Conservation (phyloP, 2,329 filamentous ascomycete species). For the Magnaporthales sp. region DNA sequence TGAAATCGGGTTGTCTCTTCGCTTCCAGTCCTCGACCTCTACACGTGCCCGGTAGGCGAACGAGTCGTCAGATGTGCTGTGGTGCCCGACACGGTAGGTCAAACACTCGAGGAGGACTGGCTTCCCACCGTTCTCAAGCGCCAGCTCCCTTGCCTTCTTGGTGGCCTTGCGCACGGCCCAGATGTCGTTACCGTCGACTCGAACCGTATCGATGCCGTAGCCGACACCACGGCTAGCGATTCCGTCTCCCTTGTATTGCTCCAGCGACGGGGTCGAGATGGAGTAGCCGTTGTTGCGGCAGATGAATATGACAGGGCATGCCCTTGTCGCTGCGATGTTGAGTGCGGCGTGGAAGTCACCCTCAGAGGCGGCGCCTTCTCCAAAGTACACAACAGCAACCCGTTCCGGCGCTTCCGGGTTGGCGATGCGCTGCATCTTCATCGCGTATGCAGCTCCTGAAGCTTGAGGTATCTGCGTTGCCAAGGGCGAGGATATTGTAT, state of each 20-base stretch:
- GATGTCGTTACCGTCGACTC: constrained; percentile 76
- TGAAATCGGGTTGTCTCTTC: constrained; percentile 27
- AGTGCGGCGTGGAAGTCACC: constrained; percentile 77
- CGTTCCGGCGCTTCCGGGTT: constrained; percentile 51
- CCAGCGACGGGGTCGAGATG: constrained; percentile 69
- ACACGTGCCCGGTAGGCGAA: constrained; percentile 91
- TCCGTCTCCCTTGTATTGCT: constrained; percentile 76
- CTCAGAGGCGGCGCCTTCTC: constrained; percentile 72
- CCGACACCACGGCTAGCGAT: constrained; percentile 70
- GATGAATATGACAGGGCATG: constrained; percentile 69
- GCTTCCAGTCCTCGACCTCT: constrained; percentile 85
- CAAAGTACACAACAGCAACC: constrained; percentile 70
- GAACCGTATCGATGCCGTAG: constrained; percentile 77
- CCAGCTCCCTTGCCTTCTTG: constrained; percentile 62
- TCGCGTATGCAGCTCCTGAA: constrained; percentile 66
- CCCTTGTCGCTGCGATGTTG: constrained; percentile 71
- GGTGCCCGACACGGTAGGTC: constrained; percentile 93
- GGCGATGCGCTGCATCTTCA: constrained; percentile 63
- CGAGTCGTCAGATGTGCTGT: constrained; percentile 93
- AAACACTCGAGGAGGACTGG: constrained; percentile 90
- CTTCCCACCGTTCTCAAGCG: constrained; percentile 69
- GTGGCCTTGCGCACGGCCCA: constrained; percentile 69
- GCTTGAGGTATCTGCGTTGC: constrained; percentile 77
- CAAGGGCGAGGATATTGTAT: constrained; percentile 69
- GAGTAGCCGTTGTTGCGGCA: constrained; percentile 81